A percentile compares a stretch with the other conserved stretches of the same genome.
phyloP scores from a whole-genome alignment of 2,329 filamentous ascomycete genomes.

The Dryadomyces quercivorus region DNA sequence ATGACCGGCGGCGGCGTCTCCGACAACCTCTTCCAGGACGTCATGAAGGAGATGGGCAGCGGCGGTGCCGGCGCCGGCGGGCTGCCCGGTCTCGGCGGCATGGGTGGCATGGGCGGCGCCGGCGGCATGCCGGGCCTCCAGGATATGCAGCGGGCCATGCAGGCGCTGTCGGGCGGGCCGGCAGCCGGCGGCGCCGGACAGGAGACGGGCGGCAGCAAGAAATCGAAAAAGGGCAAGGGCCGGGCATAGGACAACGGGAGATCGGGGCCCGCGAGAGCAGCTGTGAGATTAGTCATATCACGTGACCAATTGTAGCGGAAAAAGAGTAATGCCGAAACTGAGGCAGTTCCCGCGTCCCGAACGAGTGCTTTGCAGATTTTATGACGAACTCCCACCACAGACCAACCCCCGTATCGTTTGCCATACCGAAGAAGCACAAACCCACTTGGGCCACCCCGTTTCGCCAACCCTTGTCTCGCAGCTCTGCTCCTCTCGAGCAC shows the following conservation, averaged over 20 bases:
- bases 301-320: not conserved
- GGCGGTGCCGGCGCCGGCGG: constrained; percentile 15
- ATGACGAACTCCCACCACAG: not conserved
- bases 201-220: constrained; percentile 8
- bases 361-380: not conserved
- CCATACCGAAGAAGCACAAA: not conserved
- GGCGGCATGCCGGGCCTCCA: constrained; percentile 10
- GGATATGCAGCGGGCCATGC: constrained; percentile 7
- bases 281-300: not conserved
- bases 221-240: constrained; percentile 18
- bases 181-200: not conserved
- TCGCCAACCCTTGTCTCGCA: not conserved
- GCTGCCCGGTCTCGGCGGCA: constrained; percentile 63
- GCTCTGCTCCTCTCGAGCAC: not conserved
- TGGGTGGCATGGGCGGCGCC: constrained; percentile 67
- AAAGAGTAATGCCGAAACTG: not conserved
- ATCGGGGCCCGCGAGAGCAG: not conserved
- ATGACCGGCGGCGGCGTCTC: constrained; percentile 87
- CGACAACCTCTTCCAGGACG: constrained; percentile 90
- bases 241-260: constrained; percentile 7
- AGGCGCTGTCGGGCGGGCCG: constrained; percentile 11
- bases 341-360: not conserved
- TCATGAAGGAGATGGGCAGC: constrained; percentile 80
- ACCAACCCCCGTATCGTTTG: too few species aligned
- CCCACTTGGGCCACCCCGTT: not conserved